These are phyloP conservation scores for Stentor coeruleus DNA, from an alignment of 73 alveolate species.

Conservation along the genomic window DNA sequence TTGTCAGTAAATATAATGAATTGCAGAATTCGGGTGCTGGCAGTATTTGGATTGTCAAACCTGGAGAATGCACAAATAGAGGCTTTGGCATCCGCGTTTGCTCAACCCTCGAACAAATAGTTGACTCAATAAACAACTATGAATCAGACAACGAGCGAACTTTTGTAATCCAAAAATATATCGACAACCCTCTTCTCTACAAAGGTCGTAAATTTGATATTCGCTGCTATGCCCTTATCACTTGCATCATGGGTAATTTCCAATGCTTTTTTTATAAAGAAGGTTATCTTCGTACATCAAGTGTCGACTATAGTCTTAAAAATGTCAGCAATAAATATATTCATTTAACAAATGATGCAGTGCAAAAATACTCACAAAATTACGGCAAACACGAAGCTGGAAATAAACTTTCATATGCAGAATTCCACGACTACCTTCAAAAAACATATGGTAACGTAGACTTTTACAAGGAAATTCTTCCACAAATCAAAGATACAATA, in stretches of 20 bases:
- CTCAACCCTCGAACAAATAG: not conserved
- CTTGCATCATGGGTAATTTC: slow-evolving; percentile 46
- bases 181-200: slow-evolving; percentile 55
- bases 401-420: slow-evolving; percentile 68
- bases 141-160: slow-evolving; percentile 10
- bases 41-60: slow-evolving; percentile 21
- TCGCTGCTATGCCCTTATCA: slow-evolving; percentile 59
- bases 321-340: slow-evolving; percentile 61
- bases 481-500: slow-evolving; percentile 74
- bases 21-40: not conserved
- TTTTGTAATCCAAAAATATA: slow-evolving; percentile 39
- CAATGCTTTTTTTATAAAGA: slow-evolving; percentile 43
- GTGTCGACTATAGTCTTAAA: slow-evolving; percentile 23
- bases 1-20: not conserved
- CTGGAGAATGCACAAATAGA: slow-evolving; percentile 33
- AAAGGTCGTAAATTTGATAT: slow-evolving; percentile 64
- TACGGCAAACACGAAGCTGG: slow-evolving; percentile 89
- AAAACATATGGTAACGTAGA: slow-evolving; percentile 54
- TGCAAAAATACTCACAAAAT: slow-evolving; percentile 67
- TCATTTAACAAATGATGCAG: slow-evolving; percentile 84
- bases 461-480: slow-evolving; percentile 73
- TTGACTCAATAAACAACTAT: not conserved
- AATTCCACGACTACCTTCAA: slow-evolving; percentile 68
- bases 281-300: slow-evolving; percentile 77
- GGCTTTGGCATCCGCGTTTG: slow-evolving; percentile 27